These are phyloP conservation scores for Chrysosporium keratinophilum DNA, from an alignment of 2,329 filamentous ascomycete species.

Conservation along the genomic window DNA sequence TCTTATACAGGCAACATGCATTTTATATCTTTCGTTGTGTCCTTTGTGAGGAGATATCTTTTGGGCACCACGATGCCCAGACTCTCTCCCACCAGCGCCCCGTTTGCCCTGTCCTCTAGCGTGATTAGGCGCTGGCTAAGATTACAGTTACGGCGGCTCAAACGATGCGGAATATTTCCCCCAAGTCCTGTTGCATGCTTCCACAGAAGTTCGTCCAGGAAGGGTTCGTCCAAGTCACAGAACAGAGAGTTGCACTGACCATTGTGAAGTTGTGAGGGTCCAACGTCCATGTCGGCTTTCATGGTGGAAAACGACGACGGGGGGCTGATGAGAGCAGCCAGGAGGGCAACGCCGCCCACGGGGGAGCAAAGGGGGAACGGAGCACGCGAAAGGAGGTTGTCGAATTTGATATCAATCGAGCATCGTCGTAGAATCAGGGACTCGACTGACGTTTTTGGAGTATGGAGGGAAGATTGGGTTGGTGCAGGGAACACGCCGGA, in stretches of 20 bases:
- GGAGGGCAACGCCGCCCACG: background rate
- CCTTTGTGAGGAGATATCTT: background rate
- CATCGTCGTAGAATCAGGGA: constrained; percentile 1
- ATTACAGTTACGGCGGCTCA: background rate
- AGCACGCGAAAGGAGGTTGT: background rate
- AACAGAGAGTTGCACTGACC: constrained; percentile 1
- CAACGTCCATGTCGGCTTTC: constrained; percentile 3
- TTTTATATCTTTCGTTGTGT: background rate
- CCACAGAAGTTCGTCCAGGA: background rate
- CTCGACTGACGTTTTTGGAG: background rate
- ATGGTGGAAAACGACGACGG: background rate
- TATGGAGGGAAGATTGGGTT: background rate
- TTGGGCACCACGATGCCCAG: background rate
- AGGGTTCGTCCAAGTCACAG: background rate
- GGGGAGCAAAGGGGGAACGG: background rate
- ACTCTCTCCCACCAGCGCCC: background rate
- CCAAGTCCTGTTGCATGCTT: background rate
- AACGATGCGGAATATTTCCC: background rate
- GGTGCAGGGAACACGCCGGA: background rate
- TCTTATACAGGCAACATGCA: background rate
- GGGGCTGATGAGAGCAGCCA: background rate
- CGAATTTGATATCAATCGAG: background rate
- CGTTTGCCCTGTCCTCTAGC: background rate
- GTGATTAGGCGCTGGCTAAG: background rate
- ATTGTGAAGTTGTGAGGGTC: background rate